A percentile compares a stretch with the other conserved stretches of the same genome.
Evolutionary conservation across 2,329 filamentous ascomycete species (phyloP).

Genomic region (Apiospora arundinis): DNA sequence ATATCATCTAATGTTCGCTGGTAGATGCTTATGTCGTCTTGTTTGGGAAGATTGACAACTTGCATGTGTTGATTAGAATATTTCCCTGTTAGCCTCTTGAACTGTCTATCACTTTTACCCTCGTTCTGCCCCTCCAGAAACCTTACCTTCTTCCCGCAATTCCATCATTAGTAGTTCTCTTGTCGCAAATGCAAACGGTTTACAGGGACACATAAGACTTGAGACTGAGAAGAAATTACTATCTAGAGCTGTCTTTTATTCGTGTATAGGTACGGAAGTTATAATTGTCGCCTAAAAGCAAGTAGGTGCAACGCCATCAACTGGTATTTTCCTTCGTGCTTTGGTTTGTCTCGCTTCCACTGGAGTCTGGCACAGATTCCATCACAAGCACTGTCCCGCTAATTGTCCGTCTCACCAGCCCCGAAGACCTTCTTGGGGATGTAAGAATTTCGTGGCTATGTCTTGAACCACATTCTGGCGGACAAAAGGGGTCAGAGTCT

Average conservation of each 20-base stretch:
- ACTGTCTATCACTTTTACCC: neutral
- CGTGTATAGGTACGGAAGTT: neutral
- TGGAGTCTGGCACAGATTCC: slow-evolving; percentile 4
- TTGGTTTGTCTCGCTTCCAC: slow-evolving; percentile 15
- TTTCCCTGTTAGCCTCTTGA: neutral
- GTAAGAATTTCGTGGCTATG: slow-evolving; percentile 24
- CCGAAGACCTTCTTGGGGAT: neutral
- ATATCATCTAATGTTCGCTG: neutral
- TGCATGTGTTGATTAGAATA: neutral
- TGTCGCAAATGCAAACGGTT: neutral
- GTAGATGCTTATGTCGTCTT: neutral
- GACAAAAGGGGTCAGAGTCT: slow-evolving; percentile 38
- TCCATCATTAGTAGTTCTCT: neutral
- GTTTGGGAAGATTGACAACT: neutral
- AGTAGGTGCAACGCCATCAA: neutral
- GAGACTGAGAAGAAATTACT: neutral
- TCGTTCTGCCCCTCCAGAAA: neutral
- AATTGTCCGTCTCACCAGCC: neutral
- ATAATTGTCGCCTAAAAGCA: neutral
- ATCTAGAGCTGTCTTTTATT: neutral
- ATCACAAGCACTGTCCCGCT: slow-evolving; percentile 17
- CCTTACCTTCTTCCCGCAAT: neutral
- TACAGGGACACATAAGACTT: no score
- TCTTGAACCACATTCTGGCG: slow-evolving; percentile 29
- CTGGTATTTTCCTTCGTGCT: neutral